Percentiles rank a stretch among this genome's conserved stretches.
Conservation (phyloP, 1,284 basidiomycete species). For the Moesziomyces sp. region DNA sequence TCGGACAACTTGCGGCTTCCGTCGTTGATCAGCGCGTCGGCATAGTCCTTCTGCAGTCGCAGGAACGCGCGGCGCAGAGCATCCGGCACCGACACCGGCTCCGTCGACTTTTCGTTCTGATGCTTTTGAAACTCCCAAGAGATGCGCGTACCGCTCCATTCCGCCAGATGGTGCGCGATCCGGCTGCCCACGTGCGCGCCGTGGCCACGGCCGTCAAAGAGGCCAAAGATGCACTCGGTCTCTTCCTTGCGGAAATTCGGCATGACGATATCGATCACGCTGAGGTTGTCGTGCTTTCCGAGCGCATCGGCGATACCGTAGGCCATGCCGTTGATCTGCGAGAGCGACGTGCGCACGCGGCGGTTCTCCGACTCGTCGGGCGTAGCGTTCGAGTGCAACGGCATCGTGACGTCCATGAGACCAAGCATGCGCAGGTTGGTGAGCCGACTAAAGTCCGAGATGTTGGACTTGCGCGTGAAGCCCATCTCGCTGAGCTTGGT, state of each 20-base stretch:
- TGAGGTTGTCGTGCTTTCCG: slow-evolving; percentile 74
- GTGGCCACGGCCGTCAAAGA: slow-evolving; percentile 80
- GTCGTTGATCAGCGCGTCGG: slow-evolving; percentile 60
- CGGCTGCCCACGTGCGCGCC: slow-evolving; percentile 70
- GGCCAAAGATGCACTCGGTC: slow-evolving; percentile 91
- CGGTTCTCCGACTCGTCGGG: slow-evolving; percentile 89
- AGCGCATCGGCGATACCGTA: slow-evolving; percentile 98
- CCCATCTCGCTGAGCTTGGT: slow-evolving; percentile 70
- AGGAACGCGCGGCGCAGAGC: slow-evolving; percentile 64
- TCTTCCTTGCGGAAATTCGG: slow-evolving; percentile 82
- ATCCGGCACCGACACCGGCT: slow-evolving; percentile 49
- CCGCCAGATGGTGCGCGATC: slow-evolving; percentile 70
- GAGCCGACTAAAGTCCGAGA: slow-evolving; percentile 88
- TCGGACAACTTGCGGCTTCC: slow-evolving; percentile 52
- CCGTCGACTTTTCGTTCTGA: slow-evolving; percentile 26
- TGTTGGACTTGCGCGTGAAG: slow-evolving; percentile 67
- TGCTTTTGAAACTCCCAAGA: slow-evolving; percentile 57
- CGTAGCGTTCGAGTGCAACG: slow-evolving; percentile 70
- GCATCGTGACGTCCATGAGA: slow-evolving; percentile 95
- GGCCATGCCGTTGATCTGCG: slow-evolving; percentile 90
- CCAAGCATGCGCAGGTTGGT: slow-evolving; percentile 86
- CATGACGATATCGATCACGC: slow-evolving; percentile 93
- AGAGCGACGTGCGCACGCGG: slow-evolving; percentile 89
- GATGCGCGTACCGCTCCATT: slow-evolving; percentile 56
- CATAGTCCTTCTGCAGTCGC: slow-evolving; percentile 62